Percentiles rank a stretch among this genome's conserved stretches.
Evolutionary conservation across 495 filamentous ascomycete genomes (phyloP).

Genomic region (Xylona heveae): DNA sequence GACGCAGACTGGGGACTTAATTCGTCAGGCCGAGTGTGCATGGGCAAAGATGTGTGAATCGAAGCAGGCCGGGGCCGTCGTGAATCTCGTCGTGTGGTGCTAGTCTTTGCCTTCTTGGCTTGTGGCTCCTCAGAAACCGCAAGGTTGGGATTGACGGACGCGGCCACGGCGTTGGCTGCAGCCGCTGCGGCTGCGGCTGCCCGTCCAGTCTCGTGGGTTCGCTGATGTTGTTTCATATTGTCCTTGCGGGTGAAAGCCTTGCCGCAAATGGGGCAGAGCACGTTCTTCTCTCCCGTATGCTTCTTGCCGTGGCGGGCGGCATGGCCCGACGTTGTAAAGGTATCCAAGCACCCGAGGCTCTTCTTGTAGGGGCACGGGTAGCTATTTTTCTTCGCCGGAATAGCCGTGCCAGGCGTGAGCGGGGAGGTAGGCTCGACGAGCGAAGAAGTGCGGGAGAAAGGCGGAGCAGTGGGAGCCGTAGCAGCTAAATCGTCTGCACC

Average conservation of each 20-base stretch:
- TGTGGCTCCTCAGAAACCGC: background rate
- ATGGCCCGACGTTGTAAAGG: conserved; percentile 88
- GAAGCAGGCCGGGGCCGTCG: too few relatives aligned
- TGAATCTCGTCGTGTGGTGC: background rate
- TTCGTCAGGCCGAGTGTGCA: too few relatives aligned
- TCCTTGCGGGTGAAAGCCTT: conserved; percentile 93
- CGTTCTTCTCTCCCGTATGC: conserved; percentile 88
- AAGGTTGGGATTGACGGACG: too few relatives aligned
- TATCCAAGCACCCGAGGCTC: conserved; percentile 18
- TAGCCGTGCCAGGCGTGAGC: too few relatives aligned
- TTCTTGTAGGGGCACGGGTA: conserved; percentile 39
- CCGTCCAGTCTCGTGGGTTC: conserved; percentile 38
- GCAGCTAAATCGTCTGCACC: too few relatives aligned
- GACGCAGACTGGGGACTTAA: background rate
- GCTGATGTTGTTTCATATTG: conserved; percentile 96
- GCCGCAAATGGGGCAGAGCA: conserved; percentile 70
- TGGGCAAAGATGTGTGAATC: too few relatives aligned
- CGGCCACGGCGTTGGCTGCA: too few relatives aligned
- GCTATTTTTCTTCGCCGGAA: conserved; percentile 35
- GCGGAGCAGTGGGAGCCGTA: too few relatives aligned
- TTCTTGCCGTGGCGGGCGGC: conserved; percentile 93
- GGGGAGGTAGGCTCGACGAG: too few relatives aligned
- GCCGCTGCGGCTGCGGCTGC: background rate
- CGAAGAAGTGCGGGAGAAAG: too few relatives aligned
- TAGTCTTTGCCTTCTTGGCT: background rate